phyloP scores from a whole-genome alignment of 805 yeast genomes.

The Sugiyamaella floridensis region DNA sequence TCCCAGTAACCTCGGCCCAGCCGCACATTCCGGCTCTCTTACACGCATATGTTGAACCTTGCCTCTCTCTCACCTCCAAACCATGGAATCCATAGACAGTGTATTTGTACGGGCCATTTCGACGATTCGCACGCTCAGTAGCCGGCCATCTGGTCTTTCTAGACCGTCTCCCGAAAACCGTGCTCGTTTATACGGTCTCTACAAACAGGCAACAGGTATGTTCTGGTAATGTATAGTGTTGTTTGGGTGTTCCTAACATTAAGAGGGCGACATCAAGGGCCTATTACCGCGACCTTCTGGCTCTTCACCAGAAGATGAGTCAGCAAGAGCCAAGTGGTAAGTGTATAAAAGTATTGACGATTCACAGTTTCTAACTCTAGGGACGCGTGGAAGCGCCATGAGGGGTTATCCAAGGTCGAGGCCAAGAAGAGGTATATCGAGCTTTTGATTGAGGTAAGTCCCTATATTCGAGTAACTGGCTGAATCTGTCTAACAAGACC shows the following conservation, averaged over 20 bases:
- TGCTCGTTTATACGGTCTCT: slow-evolving; percentile 67
- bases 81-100: slow-evolving; percentile 41
- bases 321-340: slow-evolving; percentile 61
- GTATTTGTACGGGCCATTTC: slow-evolving; percentile 79
- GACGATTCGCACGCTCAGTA: slow-evolving; percentile 65
- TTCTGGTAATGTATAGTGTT: background rate
- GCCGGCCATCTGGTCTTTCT: slow-evolving; percentile 57
- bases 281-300: slow-evolving; percentile 63
- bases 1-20: background rate
- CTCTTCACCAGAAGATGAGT: slow-evolving; percentile 51
- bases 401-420: slow-evolving; percentile 59
- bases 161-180: slow-evolving; percentile 71
- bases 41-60: background rate
- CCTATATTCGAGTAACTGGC: too few species aligned
- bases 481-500: slow-evolving; percentile 30
- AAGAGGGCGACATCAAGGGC: slow-evolving; percentile 69
- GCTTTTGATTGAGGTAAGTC: slow-evolving; percentile 44
- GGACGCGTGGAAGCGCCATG: slow-evolving; percentile 77
- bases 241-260: background rate
- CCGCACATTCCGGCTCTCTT: background rate
- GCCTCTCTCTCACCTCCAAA: slow-evolving; percentile 2
- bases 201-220: slow-evolving; percentile 70
- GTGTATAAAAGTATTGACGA: background rate
- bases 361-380: slow-evolving; percentile 3
- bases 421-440: slow-evolving; percentile 69